A percentile compares a stretch with the other conserved stretches of the same genome.
These are phyloP conservation scores for Cryphonectria radicalis DNA, from an alignment of 2,329 filamentous ascomycete species.

Conservation along the genomic window DNA sequence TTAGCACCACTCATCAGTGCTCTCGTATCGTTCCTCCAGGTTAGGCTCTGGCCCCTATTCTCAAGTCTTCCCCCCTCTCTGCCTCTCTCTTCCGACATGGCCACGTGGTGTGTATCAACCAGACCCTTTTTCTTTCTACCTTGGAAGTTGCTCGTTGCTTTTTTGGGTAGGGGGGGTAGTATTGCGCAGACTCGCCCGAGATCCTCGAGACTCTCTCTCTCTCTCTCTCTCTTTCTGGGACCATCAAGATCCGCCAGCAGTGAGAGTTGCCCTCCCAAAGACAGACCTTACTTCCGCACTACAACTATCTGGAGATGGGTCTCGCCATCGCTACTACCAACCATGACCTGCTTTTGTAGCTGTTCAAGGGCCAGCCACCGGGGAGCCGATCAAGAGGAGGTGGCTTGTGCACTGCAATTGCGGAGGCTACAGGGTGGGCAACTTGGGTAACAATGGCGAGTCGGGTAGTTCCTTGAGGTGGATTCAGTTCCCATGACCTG, in stretches of 20 bases:
- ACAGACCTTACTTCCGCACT: neutral
- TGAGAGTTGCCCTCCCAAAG: neutral
- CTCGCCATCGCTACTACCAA: neutral
- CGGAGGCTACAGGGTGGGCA: constrained; percentile 23
- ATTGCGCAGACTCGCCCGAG: neutral
- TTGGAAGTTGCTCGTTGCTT: neutral
- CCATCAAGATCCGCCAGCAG: neutral
- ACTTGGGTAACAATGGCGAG: constrained; percentile 17
- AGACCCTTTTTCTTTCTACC: neutral
- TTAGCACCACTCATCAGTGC: neutral
- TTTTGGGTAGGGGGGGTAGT: neutral
- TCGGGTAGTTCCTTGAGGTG: constrained; percentile 28
- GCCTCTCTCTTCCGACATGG: neutral
- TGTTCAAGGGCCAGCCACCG: constrained; percentile 22
- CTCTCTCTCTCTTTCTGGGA: neutral
- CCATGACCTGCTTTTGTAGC: constrained; percentile 17
- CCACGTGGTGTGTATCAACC: neutral
- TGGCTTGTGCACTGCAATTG: constrained; percentile 16
- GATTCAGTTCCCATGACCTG: constrained; percentile 29
- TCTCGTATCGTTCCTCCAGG: neutral
- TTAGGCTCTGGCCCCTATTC: neutral
- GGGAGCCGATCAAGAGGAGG: constrained; percentile 8
- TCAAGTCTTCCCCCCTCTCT: neutral
- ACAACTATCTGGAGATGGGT: constrained; percentile 5
- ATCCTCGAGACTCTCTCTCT: neutral